Evolutionary conservation across 768 basidiomycete species (phyloP), one percentile per base, ranked within the genome.

Genomic region (Paxillus rubicundulus): DNA sequence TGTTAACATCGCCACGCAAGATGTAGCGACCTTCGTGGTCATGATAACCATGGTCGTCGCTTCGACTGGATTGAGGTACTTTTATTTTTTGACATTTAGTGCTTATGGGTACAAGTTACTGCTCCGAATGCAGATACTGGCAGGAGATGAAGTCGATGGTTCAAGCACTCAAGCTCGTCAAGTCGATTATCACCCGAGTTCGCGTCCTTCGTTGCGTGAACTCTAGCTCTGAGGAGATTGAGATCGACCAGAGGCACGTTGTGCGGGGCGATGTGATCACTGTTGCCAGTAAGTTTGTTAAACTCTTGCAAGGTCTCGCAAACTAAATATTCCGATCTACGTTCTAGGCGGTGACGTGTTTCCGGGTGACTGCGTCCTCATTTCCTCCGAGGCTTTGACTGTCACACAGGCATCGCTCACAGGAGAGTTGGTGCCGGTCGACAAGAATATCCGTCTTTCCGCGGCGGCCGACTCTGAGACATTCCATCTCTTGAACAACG

Each of bases 321-420:
- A 4, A 17, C 47, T 38, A 42, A 32, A 20, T 27, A 27, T 2
- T 42, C 17, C 4, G 7, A 6, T 41, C 1, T 24, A 46, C 41
- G n/a, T 47, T 40, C 28, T 41, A 71, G 67, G 69, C 33, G 67
- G 66, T 39, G 66, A 70, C 40, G 72, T 71, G 51, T 70, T 72
- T 42, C 70, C 70, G 17, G 70, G 72, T 18, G 70, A 71, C 27
- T 71, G 67, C 32, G 16, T 73, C 28, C 8, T 73, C n/a, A 56
- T 70, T 24, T 67, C 59, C 40, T 65, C 72, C 5, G 67, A 70
- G 47, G 60, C 70, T n/a, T 38, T 71, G 48, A 54, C 70, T 10
- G n/a, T 71, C 27, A 57, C 70, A 5, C 70, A 71, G 44, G 72
- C 72, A 2, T 71, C 70, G 5, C 67, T 71, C 51, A 71, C 70